phyloP scores from a whole-genome alignment of 805 yeast species.

The Ogataea pignaliae region DNA sequence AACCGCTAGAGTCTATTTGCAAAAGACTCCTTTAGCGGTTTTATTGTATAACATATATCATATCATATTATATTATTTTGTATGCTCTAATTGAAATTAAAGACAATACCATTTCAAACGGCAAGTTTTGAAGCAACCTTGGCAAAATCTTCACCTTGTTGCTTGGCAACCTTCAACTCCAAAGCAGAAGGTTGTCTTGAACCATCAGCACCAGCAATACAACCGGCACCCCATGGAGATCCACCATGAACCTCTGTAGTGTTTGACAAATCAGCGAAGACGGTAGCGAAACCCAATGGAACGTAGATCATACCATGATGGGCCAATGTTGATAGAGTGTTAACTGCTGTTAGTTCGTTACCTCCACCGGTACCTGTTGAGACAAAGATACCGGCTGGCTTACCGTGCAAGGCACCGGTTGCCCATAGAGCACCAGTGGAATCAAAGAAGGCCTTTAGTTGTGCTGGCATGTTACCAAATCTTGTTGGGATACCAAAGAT shows the following conservation, averaged over 20 bases:
- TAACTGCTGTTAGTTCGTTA: constrained; percentile 68
- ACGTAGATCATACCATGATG: constrained; percentile 81
- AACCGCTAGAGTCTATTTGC: too few species aligned
- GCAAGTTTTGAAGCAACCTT: constrained; percentile 32
- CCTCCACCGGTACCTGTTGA: constrained; percentile 85
- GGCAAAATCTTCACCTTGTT: constrained; percentile 67
- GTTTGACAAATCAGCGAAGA: constrained; percentile 50
- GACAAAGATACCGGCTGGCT: constrained; percentile 70
- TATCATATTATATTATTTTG: too few species aligned
- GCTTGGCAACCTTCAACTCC: constrained; percentile 59
- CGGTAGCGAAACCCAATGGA: constrained; percentile 70
- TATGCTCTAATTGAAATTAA: too few species aligned
- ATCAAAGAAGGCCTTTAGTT: constrained; percentile 74
- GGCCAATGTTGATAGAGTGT: constrained; percentile 57
- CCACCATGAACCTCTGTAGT: constrained; percentile 73
- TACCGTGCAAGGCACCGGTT: constrained; percentile 64
- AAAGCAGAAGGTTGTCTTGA: constrained; percentile 61
- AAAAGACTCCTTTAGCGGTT: too few species aligned
- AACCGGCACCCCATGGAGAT: constrained; percentile 86
- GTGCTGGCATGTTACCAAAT: constrained; percentile 79
- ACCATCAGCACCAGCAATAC: constrained; percentile 75
- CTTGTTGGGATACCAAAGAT: constrained; percentile 86
- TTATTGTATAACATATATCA: too few species aligned
- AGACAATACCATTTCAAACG: not conserved
- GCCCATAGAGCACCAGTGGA: constrained; percentile 81